Conservation (phyloP, 495 filamentous ascomycete species). For the Filosporella fistucella region DNA sequence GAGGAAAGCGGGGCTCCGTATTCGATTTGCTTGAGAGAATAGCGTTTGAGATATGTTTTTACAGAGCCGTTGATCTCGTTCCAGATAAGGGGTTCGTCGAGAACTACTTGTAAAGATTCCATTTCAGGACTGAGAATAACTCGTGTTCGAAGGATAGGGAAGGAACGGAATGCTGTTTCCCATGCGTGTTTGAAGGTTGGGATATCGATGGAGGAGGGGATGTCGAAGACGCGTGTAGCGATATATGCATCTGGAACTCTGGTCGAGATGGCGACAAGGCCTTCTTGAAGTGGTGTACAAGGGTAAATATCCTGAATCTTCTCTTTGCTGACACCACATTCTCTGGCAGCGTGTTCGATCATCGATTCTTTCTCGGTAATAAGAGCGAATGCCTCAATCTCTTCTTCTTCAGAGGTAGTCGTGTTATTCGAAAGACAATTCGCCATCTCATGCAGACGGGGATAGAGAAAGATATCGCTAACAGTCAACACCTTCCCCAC, state of each 20-base stretch:
- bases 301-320: constrained; percentile 61
- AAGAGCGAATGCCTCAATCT: neutral
- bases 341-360: neutral
- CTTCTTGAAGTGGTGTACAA: constrained; percentile 22
- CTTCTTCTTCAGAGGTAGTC: neutral
- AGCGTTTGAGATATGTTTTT: neutral
- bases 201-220: constrained; percentile 40
- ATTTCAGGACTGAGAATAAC: constrained; percentile 38
- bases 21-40: neutral
- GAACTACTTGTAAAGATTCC: neutral
- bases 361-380: too few species aligned
- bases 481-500: constrained; percentile 38
- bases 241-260: neutral
- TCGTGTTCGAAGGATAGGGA: constrained; percentile 51
- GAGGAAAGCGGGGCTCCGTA: neutral
- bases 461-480: neutral
- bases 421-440: too few species aligned
- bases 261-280: neutral
- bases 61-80: neutral
- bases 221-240: constrained; percentile 37
- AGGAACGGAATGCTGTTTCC: constrained; percentile 40
- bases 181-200: constrained; percentile 49
- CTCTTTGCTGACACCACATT: constrained; percentile 11
- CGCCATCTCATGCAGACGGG: neutral
- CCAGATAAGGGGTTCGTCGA: neutral